Percentiles rank a stretch among this genome's conserved stretches.
phyloP scores from a whole-genome alignment of 345 rosid genomes.

The Melaleuca alternifolia region DNA sequence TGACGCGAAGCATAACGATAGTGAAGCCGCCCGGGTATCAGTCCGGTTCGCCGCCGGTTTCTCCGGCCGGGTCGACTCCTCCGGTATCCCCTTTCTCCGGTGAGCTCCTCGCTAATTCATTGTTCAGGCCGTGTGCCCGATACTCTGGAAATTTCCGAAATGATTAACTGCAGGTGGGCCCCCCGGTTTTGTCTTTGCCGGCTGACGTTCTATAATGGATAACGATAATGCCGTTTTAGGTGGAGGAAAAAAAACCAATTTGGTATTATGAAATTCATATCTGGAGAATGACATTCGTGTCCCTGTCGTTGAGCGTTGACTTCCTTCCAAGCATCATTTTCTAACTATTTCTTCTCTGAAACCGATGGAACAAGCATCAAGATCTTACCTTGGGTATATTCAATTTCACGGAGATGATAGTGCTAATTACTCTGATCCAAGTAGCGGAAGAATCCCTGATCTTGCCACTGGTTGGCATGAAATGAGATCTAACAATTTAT shows the following conservation, averaged over 20 bases:
- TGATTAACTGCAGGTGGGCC: neutral
- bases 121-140: neutral
- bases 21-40: constrained; percentile 83
- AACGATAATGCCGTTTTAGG: constrained; percentile 1
- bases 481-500: neutral
- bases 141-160: neutral
- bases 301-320: neutral
- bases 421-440: neutral
- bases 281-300: constrained; percentile 2
- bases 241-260: neutral
- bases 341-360: neutral
- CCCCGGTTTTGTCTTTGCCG: neutral
- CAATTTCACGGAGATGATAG: neutral
- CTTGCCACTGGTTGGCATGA: neutral
- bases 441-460: neutral
- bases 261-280: neutral
- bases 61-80: constrained; percentile 85
- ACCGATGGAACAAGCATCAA: neutral
- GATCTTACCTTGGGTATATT: neutral
- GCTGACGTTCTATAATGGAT: neutral
- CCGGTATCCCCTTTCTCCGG: constrained; percentile 88
- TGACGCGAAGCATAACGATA: constrained; percentile 82
- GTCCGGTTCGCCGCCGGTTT: constrained; percentile 61
- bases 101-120: constrained; percentile 12
- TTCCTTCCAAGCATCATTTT: neutral